These are phyloP conservation scores for Endocalyx cinctus DNA, from an alignment of 2,329 filamentous ascomycete species.

Conservation along the genomic window DNA sequence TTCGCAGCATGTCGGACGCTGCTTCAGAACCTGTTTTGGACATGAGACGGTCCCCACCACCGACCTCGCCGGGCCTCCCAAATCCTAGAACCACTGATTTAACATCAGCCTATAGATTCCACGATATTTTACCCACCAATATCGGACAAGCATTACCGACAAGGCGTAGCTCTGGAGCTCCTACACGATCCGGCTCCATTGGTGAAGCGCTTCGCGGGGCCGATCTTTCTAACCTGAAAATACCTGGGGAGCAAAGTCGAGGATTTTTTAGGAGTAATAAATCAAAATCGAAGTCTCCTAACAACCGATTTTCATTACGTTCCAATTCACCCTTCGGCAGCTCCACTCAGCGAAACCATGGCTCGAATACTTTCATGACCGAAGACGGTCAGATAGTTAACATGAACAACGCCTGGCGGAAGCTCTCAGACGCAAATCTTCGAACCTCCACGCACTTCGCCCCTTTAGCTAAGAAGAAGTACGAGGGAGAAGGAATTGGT, in stretches of 20 bases:
- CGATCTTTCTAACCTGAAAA: conserved; percentile 45
- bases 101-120: conserved; percentile 57
- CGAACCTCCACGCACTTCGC: conserved; percentile 60
- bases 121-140: conserved; percentile 50
- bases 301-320: conserved; percentile 43
- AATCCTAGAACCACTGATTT: conserved; percentile 32
- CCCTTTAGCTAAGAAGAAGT: conserved; percentile 53
- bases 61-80: conserved; percentile 7
- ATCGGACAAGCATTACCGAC: conserved; percentile 42
- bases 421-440: conserved; percentile 67
- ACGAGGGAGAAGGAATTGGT: conserved; percentile 37
- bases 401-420: conserved; percentile 64
- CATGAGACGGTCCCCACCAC: conserved; percentile 34
- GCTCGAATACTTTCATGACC: conserved; percentile 43
- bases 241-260: conserved; percentile 41
- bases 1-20: conserved; percentile 54
- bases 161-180: conserved; percentile 28
- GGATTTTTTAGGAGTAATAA: conserved; percentile 37
- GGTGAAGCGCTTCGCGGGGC: conserved; percentile 50
- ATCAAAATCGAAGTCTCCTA: conserved; percentile 54
- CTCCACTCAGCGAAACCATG: conserved; percentile 29
- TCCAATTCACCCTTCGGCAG: conserved; percentile 41
- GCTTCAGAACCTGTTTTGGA: conserved; percentile 39
- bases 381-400: conserved; percentile 61
- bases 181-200: conserved; percentile 36